phyloP scores from a whole-genome alignment of 2,329 filamentous ascomycete genomes.

The Hymenoscyphus scutula region DNA sequence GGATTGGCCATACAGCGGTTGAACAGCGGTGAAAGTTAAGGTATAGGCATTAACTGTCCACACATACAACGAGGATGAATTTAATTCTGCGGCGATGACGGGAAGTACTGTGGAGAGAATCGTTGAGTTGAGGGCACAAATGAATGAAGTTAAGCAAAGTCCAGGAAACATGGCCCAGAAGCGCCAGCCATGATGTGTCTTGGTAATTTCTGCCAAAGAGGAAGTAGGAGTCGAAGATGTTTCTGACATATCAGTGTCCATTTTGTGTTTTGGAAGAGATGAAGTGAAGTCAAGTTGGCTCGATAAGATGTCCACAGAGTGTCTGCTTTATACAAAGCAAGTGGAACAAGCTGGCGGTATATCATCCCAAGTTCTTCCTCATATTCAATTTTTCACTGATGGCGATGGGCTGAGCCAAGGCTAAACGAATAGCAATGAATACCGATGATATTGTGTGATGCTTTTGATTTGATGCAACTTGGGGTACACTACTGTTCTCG shows the following conservation, averaged over 20 bases:
- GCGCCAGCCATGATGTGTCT: background rate
- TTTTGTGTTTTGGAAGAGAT: background rate
- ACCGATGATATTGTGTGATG: background rate
- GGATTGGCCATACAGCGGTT: slow-evolving; percentile 12
- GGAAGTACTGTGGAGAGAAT: slow-evolving; percentile 42
- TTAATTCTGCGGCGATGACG: slow-evolving; percentile 39
- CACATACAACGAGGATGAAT: slow-evolving; percentile 35
- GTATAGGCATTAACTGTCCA: slow-evolving; percentile 5
- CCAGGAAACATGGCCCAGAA: slow-evolving; percentile 6
- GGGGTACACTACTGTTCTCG: background rate
- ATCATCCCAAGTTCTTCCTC: background rate
- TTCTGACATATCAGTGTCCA: slow-evolving; percentile 2
- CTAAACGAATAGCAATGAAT: background rate
- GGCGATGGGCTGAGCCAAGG: background rate
- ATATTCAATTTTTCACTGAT: background rate
- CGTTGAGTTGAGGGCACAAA: slow-evolving; percentile 31
- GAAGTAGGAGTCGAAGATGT: background rate
- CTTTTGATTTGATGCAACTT: background rate
- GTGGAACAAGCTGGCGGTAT: background rate
- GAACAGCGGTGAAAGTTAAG: slow-evolving; percentile 4
- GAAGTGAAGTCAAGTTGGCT: slow-evolving; percentile 3
- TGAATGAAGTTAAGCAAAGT: slow-evolving; percentile 2
- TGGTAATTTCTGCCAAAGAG: background rate
- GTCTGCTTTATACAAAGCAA: background rate
- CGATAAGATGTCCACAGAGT: background rate